Conservation (phyloP, 2,329 filamentous ascomycete genomes). For the Chrysoporthe puriensis region DNA sequence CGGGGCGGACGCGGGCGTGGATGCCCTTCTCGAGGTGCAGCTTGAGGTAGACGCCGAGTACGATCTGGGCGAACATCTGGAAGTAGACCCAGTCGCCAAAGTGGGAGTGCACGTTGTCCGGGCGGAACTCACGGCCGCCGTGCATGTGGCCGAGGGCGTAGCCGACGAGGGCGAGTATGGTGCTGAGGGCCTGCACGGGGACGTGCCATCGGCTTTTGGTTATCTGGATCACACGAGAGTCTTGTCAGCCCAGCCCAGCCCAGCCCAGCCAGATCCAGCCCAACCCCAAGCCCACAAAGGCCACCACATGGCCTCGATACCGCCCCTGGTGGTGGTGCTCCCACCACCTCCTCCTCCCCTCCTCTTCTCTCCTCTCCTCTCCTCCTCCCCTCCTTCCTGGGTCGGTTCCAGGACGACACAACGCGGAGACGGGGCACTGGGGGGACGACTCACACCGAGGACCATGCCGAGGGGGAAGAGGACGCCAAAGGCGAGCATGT, state of each 20-base stretch:
- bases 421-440: not conserved
- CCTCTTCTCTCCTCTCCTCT: not conserved
- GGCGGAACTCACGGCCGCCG: slow-evolving; percentile 82
- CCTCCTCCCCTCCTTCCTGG: not conserved
- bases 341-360: not conserved
- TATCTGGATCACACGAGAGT: slow-evolving; percentile 58
- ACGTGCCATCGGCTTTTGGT: slow-evolving; percentile 93
- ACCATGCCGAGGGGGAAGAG: slow-evolving; percentile 97
- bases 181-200: slow-evolving; percentile 77
- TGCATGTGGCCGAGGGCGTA: slow-evolving; percentile 93
- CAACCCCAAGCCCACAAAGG: not conserved
- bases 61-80: slow-evolving; percentile 75
- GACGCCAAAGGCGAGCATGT: slow-evolving; percentile 85
- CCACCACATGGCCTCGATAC: no score
- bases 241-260: not conserved
- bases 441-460: slow-evolving; percentile 68
- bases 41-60: slow-evolving; percentile 83
- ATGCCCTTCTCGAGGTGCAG: slow-evolving; percentile 86
- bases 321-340: not conserved
- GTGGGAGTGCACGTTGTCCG: slow-evolving; percentile 74
- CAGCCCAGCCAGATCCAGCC: not conserved
- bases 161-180: slow-evolving; percentile 75
- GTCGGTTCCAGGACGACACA: not conserved
- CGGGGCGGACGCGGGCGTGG: slow-evolving; percentile 74
- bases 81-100: slow-evolving; percentile 84